phyloP scores from a whole-genome alignment of 2,329 filamentous ascomycete genomes.

The Apiospora sp. region DNA sequence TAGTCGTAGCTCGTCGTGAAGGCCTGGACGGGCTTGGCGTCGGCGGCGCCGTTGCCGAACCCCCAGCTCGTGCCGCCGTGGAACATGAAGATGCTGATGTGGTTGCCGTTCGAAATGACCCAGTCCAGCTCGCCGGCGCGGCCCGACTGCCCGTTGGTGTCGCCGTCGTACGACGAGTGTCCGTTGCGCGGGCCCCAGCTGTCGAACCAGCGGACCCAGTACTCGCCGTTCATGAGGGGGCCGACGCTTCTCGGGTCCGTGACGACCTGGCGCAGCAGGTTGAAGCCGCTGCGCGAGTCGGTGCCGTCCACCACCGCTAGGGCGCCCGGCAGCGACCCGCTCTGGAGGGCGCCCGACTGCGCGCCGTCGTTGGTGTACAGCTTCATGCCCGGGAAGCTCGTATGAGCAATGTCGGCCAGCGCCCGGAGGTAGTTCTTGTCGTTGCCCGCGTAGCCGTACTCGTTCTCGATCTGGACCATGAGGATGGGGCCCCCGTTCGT shows the following conservation, averaged over 20 bases:
- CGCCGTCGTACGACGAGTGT: conserved; percentile 45
- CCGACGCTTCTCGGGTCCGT: conserved; percentile 52
- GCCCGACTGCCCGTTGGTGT: conserved; percentile 34
- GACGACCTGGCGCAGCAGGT: conserved; percentile 51
- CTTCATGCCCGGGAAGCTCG: conserved; percentile 48
- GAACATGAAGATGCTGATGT: conserved; percentile 61
- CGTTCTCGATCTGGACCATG: conserved; percentile 60
- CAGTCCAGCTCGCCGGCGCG: conserved; percentile 46
- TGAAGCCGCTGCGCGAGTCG: conserved; percentile 49
- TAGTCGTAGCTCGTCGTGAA: conserved; percentile 60
- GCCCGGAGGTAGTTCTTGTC: conserved; percentile 53
- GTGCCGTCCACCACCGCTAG: conserved; percentile 55
- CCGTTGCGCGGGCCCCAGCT: conserved; percentile 50
- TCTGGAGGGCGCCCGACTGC: conserved; percentile 50
- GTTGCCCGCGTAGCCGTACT: conserved; percentile 57
- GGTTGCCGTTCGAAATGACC: conserved; percentile 43
- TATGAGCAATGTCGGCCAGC: conserved; percentile 50
- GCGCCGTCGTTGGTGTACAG: conserved; percentile 60
- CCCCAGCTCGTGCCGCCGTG: conserved; percentile 61
- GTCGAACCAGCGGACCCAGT: conserved; percentile 55
- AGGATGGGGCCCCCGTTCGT: conserved; percentile 55
- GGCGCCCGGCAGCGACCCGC: conserved; percentile 52
- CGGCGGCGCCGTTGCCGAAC: conserved; percentile 55
- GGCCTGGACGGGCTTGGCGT: conserved; percentile 47
- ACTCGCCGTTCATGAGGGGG: conserved; percentile 57